phyloP scores from a whole-genome alignment of 768 basidiomycete species.

The Termitomyces sp. region DNA sequence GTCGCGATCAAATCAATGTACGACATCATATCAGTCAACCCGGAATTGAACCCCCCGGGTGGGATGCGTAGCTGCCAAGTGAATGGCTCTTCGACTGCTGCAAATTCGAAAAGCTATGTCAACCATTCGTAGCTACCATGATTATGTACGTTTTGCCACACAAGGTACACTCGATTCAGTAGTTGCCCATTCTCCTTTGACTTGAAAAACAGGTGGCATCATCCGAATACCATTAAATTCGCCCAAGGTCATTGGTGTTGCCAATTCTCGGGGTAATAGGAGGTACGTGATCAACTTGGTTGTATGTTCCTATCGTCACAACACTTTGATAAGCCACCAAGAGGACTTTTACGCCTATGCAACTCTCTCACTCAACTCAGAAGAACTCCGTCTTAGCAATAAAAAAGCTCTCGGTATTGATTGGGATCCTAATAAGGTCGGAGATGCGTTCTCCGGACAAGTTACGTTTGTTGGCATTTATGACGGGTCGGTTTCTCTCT shows the following conservation, averaged over 20 bases:
- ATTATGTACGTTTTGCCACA: constrained; percentile 58
- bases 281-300: constrained; percentile 32
- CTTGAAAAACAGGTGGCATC: constrained; percentile 43
- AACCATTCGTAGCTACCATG: constrained; percentile 45
- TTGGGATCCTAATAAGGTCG: constrained; percentile 63
- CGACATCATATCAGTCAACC: neutral
- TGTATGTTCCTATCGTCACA: neutral
- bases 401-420: constrained; percentile 57
- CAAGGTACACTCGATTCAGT: constrained; percentile 20
- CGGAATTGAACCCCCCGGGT: neutral
- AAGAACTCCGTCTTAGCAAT: constrained; percentile 63
- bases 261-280: constrained; percentile 71
- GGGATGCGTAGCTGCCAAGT: constrained; percentile 18
- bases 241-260: constrained; percentile 73
- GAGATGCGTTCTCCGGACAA: constrained; percentile 60
- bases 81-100: constrained; percentile 24
- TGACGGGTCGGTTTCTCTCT: constrained; percentile 62
- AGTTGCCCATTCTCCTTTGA: constrained; percentile 5
- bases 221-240: constrained; percentile 69
- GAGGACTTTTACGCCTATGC: constrained; percentile 84
- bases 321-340: constrained; percentile 56
- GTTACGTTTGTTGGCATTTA: constrained; percentile 87
- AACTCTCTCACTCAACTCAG: constrained; percentile 68
- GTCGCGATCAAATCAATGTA: neutral
- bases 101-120: constrained; percentile 12